Evolutionary conservation across 805 yeast species (phyloP).

Genomic region (Yarrowia sp.): DNA sequence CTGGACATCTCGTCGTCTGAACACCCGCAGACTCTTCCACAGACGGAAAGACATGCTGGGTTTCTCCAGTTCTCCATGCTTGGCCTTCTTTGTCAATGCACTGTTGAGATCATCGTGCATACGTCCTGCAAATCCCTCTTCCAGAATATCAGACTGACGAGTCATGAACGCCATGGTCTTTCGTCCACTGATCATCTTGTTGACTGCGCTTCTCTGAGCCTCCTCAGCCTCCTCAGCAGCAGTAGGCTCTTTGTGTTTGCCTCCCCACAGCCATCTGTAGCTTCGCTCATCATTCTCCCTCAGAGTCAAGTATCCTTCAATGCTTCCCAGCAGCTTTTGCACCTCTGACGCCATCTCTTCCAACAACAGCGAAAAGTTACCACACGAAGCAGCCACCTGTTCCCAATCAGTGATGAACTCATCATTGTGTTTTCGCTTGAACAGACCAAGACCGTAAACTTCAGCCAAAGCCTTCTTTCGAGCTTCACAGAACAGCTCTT

Average conservation of each 20-base stretch:
- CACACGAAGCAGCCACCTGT: constrained; percentile 84
- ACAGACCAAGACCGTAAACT: constrained; percentile 64
- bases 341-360: constrained; percentile 68
- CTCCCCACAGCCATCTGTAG: constrained; percentile 57
- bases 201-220: constrained; percentile 23
- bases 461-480: constrained; percentile 64
- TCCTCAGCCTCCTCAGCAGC: constrained; percentile 4
- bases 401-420: constrained; percentile 67
- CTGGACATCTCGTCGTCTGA: constrained; percentile 71
- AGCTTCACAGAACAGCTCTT: constrained; percentile 61
- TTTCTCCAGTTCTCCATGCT: constrained; percentile 32
- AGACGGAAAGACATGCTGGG: constrained; percentile 45
- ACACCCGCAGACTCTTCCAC: constrained; percentile 55
- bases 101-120: constrained; percentile 29
- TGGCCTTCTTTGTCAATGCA: constrained; percentile 25
- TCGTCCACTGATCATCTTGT: constrained; percentile 15
- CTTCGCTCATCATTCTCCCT: constrained; percentile 45
- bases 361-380: constrained; percentile 73
- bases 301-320: constrained; percentile 51
- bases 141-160: constrained; percentile 26
- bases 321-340: constrained; percentile 54
- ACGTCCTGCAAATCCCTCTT: constrained; percentile 38
- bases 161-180: constrained; percentile 33
- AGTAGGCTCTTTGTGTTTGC: constrained; percentile 42
- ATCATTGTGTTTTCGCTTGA: constrained; percentile 50